phyloP scores from a whole-genome alignment of 345 rosid species.

The Erodium maritimum region DNA sequence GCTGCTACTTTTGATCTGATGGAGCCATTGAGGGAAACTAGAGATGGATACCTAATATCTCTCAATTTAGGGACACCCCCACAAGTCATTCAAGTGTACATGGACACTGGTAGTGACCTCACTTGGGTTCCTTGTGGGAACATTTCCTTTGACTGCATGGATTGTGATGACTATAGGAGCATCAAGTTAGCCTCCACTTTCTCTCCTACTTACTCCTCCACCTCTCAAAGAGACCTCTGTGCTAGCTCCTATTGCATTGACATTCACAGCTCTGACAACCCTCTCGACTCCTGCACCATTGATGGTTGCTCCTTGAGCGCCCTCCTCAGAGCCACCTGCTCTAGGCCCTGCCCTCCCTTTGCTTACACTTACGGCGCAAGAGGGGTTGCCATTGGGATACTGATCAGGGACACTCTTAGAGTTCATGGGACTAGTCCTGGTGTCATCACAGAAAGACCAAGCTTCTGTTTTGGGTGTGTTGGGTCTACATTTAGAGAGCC shows the following conservation, averaged over 20 bases:
- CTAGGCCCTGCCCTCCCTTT: constrained; percentile 76
- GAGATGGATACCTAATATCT: constrained; percentile 70
- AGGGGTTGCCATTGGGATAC: constrained; percentile 43
- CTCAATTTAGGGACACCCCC: constrained; percentile 67
- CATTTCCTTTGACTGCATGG: constrained; percentile 56
- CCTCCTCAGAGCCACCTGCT: constrained; percentile 39
- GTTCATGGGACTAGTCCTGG: constrained; percentile 27
- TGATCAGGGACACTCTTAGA: constrained; percentile 53
- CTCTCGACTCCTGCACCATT: constrained; percentile 51
- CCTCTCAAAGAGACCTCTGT: constrained; percentile 45
- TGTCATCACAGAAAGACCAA: constrained; percentile 31
- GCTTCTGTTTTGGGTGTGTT: constrained; percentile 58
- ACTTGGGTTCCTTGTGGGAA: constrained; percentile 90
- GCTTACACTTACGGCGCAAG: constrained; percentile 74
- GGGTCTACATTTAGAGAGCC: constrained; percentile 63
- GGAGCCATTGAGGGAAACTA: constrained; percentile 54
- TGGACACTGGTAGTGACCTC: constrained; percentile 91
- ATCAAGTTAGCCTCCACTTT: constrained; percentile 25
- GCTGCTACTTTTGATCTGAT: constrained; percentile 17
- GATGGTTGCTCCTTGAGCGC: constrained; percentile 62
- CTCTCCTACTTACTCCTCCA: constrained; percentile 57
- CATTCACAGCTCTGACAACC: constrained; percentile 65
- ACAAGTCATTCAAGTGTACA: constrained; percentile 56
- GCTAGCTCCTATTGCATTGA: constrained; percentile 41
- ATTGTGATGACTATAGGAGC: constrained; percentile 50